Base-by-base conservation (phyloP, 768 basidiomycete genomes). In the Termitomyces bulborhizus region DNA sequence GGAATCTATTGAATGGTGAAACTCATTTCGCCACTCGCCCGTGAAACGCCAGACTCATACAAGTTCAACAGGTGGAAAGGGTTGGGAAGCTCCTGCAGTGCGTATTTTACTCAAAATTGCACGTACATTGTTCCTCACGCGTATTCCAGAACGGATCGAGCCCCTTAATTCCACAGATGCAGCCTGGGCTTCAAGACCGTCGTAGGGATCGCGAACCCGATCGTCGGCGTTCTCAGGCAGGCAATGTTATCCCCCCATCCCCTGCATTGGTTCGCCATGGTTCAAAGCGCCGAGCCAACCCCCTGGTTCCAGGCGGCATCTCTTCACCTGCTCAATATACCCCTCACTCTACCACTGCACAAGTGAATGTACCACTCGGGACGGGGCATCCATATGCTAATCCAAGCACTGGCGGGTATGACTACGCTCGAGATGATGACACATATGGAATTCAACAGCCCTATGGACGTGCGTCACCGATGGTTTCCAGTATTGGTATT, bases 1-100 rank as follows among this genome's bases (percentile, higher is more conserved):
- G 97, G 97, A 97, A 96, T 75, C 61, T 87, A 57, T 72, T 98
- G 50, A 94, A 98, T 65, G 85, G 88, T 88, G 60, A 55, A 76
- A 16, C 48, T 42, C 49, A 32, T 36, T 46, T 26, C 36, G 18
- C 5, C 29, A 16, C 26, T 24, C 18, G 12, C 46, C 24, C 7
- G 46, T 40, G 36, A 51, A 46, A 62, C 36, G 8, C 13, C 43
- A 7, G 21, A 41, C 53, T 59, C 37, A 57, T 11, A 26, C 11
- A 39, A 37, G 32, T n/a, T 26, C n/a, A 51, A 48, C 63, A 90
- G 88, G 85, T 62, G 95, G 94, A 46, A 90, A 90, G 73, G 96
- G 96, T 51, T 98, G 95, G 95, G 94, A 98, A 72, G 81, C 80
- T 45, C 84, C 86, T 39, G 71, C 82, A 69, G 90, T 91, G 64